Evolutionary conservation across 1,139 yeast species (phyloP), one percentile per base, ranked within the genome.

Genomic region (Petasospora fabianii): DNA sequence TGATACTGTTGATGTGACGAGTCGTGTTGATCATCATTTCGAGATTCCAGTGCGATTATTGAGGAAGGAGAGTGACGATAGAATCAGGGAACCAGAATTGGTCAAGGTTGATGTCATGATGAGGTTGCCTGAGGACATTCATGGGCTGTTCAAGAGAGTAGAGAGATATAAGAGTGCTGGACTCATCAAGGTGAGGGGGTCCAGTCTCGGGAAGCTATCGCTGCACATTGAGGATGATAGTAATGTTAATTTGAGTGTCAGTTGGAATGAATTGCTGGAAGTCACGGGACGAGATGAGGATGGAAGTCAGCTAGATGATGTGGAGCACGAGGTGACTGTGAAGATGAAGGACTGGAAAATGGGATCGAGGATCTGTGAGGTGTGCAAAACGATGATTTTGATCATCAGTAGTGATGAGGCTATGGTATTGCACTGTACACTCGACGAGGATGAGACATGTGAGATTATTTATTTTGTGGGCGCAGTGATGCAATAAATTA

Each of bases 41-140:
- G 69, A 72, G 33, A 72, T 80, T 24, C 84, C 85, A 0, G 79
- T 75, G 4, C 62, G 75, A 46, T 64, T 79, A 32, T 53, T 78
- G 44, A 70, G 73, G 48, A 63, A 62, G 47, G 68, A 65, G 24
- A 69, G 68, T 45, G 76, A 71, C 41, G 63, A 66, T 10, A 48
- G 64, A 32, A 53, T 67, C 9, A 53, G 65, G 9, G 83, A 77
- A 45, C 85, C 84, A 0, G 71, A 66, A 35, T 58, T 76, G 29
- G 58, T 62, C 9, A 60, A 58, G 18, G 69, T 76, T 30, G 78
- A 73, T 41, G 60, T 77, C 26, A 64, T 77, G 45, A 64, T 76
- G 66, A 66, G 65, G 41, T 50, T 80, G 14, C 80, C 82, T 3
- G 59, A 55, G 17, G 73, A 71, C 43, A 69, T 79, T 44, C 54